Base-by-base conservation (phyloP, 2,329 filamentous ascomycete genomes). In the Lizonia empirigonia region DNA sequence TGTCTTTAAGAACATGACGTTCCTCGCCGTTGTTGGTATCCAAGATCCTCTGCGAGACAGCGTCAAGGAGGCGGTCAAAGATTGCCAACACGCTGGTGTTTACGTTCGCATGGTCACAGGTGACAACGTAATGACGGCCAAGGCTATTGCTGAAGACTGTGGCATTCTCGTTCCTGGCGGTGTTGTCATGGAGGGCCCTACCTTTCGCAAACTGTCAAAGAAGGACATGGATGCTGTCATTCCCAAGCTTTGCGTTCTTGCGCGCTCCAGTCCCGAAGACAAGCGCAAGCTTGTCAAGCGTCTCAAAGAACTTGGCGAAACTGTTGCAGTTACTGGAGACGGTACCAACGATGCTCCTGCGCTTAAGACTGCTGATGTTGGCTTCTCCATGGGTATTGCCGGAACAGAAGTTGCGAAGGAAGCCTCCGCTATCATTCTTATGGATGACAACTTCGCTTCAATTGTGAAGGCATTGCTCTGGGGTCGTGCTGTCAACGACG, bases 371-470 rank as follows among this genome's bases (percentile, higher is more conserved):
- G 89, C 89, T 6, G 89, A 93, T 66, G 87, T 93, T 39, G 89
- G 89, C 20, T 92, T 93, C 74, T 90, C 89, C 15, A 93, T 93
- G 89, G 89, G 89, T 60, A 90, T 92, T 44, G 82, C 89, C 12
- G 89, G 89, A 55, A 92, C 89, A 0, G 89, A 92, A 71, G 89
- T 93, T 30, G 89, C 89, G 36, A 92, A 92, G 74, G 89, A 93
- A 73, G 89, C 89, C 1, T 92, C 89, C 7, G 87, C 88, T 29
- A 93, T 93, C 55, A 91, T 93, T 62, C 79, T 93, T 12, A 91
- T 92, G 89, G 89, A 92, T 68, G 89, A 93, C 74, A 92, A 92
- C 75, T 93, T 93, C 73, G 82, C 85, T 22, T 91, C 88, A n/a
- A 93, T 92, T 55, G 87, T 93, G 58, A 91, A 90, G 74, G 89